Conservation (phyloP, 306 rosid species). For the Ormosia emarginata region DNA sequence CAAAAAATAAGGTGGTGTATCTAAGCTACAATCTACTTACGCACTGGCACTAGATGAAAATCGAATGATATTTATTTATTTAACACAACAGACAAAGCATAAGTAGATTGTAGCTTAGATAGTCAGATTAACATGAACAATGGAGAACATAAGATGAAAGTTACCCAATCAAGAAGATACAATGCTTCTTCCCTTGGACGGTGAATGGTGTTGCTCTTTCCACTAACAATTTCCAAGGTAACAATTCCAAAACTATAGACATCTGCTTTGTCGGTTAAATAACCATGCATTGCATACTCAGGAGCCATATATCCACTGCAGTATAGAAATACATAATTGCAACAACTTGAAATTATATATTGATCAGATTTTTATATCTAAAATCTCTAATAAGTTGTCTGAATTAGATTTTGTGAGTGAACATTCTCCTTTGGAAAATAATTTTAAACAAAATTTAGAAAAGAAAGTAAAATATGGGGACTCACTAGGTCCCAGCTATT, state of each 20-base stretch:
- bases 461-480: background rate
- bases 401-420: background rate
- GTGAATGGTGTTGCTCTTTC: conserved; percentile 44
- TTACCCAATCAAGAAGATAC: conserved; percentile 59
- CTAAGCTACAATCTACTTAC: too few relatives aligned
- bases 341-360: background rate
- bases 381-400: background rate
- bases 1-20: too few relatives aligned
- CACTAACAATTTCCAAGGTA: conserved; percentile 53
- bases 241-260: conserved; percentile 67
- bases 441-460: background rate
- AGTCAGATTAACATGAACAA: background rate
- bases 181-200: conserved; percentile 42
- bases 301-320: conserved; percentile 75
- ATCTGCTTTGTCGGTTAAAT: conserved; percentile 61
- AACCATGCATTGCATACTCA: conserved; percentile 60
- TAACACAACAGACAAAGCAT: too few relatives aligned
- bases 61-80: too few relatives aligned
- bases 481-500: conserved; percentile 50
- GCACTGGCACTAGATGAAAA: too few relatives aligned
- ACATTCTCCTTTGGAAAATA: background rate
- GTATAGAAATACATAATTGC: background rate
- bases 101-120: too few relatives aligned
- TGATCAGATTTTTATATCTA: background rate
- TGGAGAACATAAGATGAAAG: background rate